Percentiles rank a stretch among this genome's conserved stretches.
Conservation (phyloP, 1,284 basidiomycete species). For the Cystobasidiaceae sp. region DNA sequence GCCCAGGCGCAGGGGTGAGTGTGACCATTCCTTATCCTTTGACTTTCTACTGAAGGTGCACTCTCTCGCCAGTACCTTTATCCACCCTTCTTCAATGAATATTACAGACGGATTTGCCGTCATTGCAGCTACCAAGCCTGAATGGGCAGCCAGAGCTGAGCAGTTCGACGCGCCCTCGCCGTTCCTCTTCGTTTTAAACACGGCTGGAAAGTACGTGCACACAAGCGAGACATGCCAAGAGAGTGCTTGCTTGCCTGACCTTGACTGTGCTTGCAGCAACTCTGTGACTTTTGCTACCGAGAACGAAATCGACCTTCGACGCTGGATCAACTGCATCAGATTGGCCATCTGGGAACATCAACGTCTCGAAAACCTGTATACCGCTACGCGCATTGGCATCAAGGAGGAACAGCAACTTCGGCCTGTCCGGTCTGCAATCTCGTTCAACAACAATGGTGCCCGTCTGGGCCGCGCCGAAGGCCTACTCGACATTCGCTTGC, state of each 20-base stretch:
- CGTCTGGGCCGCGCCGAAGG: conserved; percentile 68
- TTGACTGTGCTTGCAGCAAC: too few relatives aligned
- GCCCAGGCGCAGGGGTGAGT: conserved; percentile 22
- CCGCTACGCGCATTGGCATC: conserved; percentile 81
- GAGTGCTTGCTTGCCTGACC: too few relatives aligned
- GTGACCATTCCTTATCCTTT: too few relatives aligned
- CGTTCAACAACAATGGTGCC: background rate
- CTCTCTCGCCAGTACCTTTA: too few relatives aligned
- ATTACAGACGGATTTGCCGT: conserved; percentile 18
- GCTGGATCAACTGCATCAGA: conserved; percentile 89
- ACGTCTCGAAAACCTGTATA: conserved; percentile 93
- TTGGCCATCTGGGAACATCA: conserved; percentile 93
- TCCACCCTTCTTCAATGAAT: conserved; percentile 27
- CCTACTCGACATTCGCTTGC: conserved; percentile 83
- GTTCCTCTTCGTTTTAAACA: conserved; percentile 22
- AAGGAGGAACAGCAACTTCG: conserved; percentile 56
- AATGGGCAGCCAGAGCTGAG: conserved; percentile 1
- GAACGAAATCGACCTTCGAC: conserved; percentile 53
- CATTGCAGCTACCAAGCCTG: background rate
- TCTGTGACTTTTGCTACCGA: conserved; percentile 14
- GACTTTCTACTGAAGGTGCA: too few relatives aligned
- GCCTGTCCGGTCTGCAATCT: conserved; percentile 31
- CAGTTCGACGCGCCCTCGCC: conserved; percentile 6
- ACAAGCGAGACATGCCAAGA: too few relatives aligned
- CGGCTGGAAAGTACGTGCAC: conserved; percentile 30